Conservation (phyloP, 1,284 basidiomycete species). For the Rhizoctonia solani region DNA sequence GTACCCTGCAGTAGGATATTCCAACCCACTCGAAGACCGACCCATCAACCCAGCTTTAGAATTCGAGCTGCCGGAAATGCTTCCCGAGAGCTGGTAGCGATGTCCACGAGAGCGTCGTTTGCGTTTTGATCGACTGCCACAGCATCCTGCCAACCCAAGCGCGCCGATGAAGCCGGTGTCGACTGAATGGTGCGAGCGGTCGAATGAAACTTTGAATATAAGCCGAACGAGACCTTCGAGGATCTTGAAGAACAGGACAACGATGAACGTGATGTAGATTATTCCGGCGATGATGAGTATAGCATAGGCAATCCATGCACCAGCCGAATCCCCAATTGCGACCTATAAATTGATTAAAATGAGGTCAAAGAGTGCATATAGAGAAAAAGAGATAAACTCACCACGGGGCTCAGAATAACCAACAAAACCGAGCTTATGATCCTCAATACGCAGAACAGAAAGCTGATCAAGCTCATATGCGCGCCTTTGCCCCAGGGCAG, state of each 20-base stretch:
- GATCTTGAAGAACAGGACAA: constrained; percentile 85
- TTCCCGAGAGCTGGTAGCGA: constrained; percentile 35
- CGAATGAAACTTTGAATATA: constrained; percentile 80
- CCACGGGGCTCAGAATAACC: constrained; percentile 84
- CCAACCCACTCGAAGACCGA: constrained; percentile 15
- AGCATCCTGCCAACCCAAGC: constrained; percentile 73
- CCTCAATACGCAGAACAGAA: constrained; percentile 86
- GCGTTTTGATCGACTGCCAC: constrained; percentile 56
- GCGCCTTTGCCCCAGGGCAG: constrained; percentile 95
- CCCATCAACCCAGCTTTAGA: constrained; percentile 39
- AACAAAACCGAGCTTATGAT: constrained; percentile 88
- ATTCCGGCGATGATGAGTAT: constrained; percentile 86
- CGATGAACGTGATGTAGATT: constrained; percentile 76
- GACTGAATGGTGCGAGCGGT: constrained; percentile 75
- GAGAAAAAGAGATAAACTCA: constrained; percentile 52
- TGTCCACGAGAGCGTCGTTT: constrained; percentile 44
- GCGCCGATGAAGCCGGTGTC: constrained; percentile 88
- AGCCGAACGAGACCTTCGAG: constrained; percentile 81
- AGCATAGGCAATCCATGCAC: constrained; percentile 91
- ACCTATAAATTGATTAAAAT: constrained; percentile 65
- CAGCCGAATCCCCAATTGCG: constrained; percentile 72
- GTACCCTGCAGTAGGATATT: not conserved
- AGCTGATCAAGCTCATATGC: constrained; percentile 92
- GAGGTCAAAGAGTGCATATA: constrained; percentile 33
- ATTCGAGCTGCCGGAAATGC: constrained; percentile 41